Evolutionary conservation across 345 rosid genomes (phyloP).

Genomic region (Salix caprea): DNA sequence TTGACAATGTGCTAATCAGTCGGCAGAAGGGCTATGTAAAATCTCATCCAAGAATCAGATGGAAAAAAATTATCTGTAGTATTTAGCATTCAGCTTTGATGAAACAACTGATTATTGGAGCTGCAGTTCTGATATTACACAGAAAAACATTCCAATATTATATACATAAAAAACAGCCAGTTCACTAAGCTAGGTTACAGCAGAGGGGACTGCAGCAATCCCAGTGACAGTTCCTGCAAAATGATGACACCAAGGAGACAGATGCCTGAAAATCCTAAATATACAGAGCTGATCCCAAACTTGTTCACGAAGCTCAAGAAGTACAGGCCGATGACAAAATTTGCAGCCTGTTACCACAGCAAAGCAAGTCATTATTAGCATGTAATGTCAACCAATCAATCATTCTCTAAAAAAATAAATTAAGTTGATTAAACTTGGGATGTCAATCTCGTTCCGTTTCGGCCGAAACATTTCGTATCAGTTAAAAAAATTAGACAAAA

Average conservation of each 20-base stretch:
- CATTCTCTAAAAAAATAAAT: background rate
- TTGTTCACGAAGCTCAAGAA: slow-evolving; percentile 88
- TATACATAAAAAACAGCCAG: background rate
- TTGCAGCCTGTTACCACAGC: slow-evolving; percentile 56
- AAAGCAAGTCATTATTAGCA: background rate
- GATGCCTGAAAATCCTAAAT: slow-evolving; percentile 71
- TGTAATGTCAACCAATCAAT: background rate
- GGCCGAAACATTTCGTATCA: too few relatives aligned
- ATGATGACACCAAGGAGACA: slow-evolving; percentile 64
- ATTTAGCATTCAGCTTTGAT: slow-evolving; percentile 1
- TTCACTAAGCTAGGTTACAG: background rate
- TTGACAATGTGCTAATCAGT: background rate
- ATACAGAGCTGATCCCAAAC: slow-evolving; percentile 89
- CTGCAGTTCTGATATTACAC: background rate
- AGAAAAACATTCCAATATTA: too few relatives aligned
- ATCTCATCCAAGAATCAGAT: background rate
- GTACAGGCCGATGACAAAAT: slow-evolving; percentile 84
- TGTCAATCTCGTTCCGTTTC: fast-evolving
- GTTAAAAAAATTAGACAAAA: too few relatives aligned
- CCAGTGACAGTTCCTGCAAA: background rate
- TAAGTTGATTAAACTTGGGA: background rate
- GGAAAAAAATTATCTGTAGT: background rate
- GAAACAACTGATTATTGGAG: background rate
- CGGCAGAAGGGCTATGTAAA: background rate
- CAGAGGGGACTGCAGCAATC: background rate